Evolutionary conservation across 345 rosid genomes (phyloP).

Genomic region (Moringa oleifera): DNA sequence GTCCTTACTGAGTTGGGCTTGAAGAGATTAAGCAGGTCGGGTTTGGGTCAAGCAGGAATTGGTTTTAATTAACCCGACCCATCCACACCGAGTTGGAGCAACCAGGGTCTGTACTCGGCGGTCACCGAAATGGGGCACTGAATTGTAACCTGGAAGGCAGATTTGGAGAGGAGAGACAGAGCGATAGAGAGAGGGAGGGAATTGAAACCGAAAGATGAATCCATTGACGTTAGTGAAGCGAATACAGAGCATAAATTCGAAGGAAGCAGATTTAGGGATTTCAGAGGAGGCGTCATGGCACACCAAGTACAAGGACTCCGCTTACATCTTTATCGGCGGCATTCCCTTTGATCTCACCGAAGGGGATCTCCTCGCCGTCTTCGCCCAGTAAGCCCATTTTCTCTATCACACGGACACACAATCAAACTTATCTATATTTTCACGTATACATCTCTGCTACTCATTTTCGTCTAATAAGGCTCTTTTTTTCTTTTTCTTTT

Average conservation of each 20-base stretch:
- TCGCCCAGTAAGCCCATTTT: slow-evolving; percentile 70
- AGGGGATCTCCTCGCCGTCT: slow-evolving; percentile 93
- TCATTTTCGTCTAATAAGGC: no score
- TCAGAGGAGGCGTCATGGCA: slow-evolving; percentile 96
- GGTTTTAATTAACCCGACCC: no score
- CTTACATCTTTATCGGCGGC: slow-evolving; percentile 77
- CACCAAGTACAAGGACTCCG: slow-evolving; percentile 82
- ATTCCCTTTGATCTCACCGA: slow-evolving; percentile 90
- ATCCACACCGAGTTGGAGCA: no score
- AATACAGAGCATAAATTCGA: slow-evolving; percentile 66
- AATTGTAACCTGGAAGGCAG: no score
- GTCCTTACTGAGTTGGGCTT: no score
- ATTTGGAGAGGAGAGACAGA: not conserved
- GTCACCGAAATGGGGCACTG: no score
- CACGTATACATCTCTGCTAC: not conserved
- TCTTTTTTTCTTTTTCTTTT: not conserved
- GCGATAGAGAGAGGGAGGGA: not conserved
- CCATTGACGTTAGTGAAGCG: slow-evolving; percentile 80
- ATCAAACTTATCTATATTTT: no score
- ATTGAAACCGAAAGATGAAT: slow-evolving; percentile 40
- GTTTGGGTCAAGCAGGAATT: no score
- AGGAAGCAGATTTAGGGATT: slow-evolving; percentile 73
- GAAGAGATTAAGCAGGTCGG: no score
- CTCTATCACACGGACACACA: no score
- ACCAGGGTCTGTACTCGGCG: no score